Percentiles rank a stretch among this genome's conserved stretches.
Evolutionary conservation across 306 rosid genomes (phyloP).

Genomic region (Comarum palustre): DNA sequence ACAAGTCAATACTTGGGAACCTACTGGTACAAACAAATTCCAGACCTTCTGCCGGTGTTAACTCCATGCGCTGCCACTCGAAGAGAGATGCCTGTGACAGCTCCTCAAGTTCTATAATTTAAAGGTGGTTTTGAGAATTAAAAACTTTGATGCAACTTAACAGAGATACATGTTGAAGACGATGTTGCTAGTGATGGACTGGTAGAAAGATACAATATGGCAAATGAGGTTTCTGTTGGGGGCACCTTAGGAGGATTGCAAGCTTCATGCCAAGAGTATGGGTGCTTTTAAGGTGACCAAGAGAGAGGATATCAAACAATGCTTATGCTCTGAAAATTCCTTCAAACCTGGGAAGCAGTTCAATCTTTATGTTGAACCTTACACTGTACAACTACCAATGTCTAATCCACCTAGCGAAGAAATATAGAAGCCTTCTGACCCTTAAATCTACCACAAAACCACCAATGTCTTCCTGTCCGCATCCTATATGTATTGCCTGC

Average conservation of each 20-base stretch:
- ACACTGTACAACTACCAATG: background rate
- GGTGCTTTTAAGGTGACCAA: background rate
- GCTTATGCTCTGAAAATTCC: background rate
- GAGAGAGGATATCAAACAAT: background rate
- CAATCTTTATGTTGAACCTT: background rate
- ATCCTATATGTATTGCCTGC: background rate
- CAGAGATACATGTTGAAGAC: background rate
- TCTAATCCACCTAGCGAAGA: background rate
- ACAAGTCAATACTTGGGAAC: background rate
- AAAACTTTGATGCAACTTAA: background rate
- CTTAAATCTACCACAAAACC: background rate
- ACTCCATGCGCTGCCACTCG: background rate
- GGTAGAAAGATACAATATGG: background rate
- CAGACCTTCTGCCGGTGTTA: background rate
- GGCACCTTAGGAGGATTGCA: background rate
- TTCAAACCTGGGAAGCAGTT: background rate
- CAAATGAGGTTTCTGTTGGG: background rate
- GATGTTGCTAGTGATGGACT: background rate
- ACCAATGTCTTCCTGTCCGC: background rate
- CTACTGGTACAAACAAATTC: background rate
- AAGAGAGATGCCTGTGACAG: slow-evolving; percentile 6
- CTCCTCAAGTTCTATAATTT: background rate
- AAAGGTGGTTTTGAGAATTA: background rate
- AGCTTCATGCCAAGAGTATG: background rate
- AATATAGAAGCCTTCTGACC: background rate